These are phyloP conservation scores for Cutaneotrichosporon cavernicola DNA, from an alignment of 1,284 basidiomycete species.

Conservation along the genomic window DNA sequence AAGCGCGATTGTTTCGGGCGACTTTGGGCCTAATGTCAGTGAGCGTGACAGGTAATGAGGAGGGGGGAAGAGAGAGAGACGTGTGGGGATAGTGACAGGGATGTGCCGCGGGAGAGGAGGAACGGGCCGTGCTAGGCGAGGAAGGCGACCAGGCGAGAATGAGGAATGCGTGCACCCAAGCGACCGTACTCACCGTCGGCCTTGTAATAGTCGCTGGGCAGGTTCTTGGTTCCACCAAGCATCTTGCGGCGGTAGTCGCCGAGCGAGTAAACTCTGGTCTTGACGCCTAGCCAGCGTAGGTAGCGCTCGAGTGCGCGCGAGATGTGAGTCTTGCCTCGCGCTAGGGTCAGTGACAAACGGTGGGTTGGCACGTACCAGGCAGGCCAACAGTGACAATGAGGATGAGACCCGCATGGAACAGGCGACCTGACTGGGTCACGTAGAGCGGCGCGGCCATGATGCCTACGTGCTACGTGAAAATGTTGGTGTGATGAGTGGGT, in stretches of 20 bases:
- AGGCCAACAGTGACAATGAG: slow-evolving; percentile 87
- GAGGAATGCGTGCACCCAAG: not conserved
- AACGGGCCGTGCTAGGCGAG: too few species aligned
- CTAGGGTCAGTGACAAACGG: slow-evolving; percentile 41
- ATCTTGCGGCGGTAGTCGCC: slow-evolving; percentile 92
- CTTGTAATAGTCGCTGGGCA: slow-evolving; percentile 86
- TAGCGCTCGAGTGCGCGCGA: slow-evolving; percentile 93
- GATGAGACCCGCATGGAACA: slow-evolving; percentile 94
- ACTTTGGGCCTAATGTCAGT: slow-evolving; percentile 7
- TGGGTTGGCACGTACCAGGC: slow-evolving; percentile 58
- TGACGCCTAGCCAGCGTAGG: slow-evolving; percentile 95
- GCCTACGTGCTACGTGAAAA: not conserved
- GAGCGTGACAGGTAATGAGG: not conserved
- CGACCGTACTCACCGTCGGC: slow-evolving; percentile 62
- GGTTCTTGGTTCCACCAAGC: slow-evolving; percentile 78
- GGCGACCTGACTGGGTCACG: slow-evolving; percentile 67
- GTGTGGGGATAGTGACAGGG: too few species aligned
- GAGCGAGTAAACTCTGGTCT: slow-evolving; percentile 87
- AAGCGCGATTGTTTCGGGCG: slow-evolving; percentile 70
- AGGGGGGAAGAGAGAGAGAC: not conserved
- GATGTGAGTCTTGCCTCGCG: slow-evolving; percentile 94
- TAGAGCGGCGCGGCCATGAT: slow-evolving; percentile 82
- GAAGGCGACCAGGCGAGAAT: not conserved
- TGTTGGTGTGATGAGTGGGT: not conserved
- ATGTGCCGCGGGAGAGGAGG: too few species aligned